A percentile compares a stretch with the other conserved stretches of the same genome.
These are phyloP conservation scores for Extremus antarcticus DNA, from an alignment of 495 filamentous ascomycete genomes.

Conservation along the genomic window DNA sequence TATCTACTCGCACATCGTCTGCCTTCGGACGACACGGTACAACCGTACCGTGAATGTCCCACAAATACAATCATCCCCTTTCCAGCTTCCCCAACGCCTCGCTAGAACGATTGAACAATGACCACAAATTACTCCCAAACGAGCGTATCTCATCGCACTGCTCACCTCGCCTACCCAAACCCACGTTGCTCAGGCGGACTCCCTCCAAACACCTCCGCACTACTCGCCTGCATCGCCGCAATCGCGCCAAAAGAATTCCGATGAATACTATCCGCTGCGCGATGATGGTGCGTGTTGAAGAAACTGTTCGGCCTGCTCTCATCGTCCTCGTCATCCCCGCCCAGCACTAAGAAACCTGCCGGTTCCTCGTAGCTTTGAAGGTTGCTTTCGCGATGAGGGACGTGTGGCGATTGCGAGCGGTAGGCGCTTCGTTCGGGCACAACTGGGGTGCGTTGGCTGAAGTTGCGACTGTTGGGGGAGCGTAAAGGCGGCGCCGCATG, in stretches of 20 bases:
- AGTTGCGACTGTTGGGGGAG: background rate
- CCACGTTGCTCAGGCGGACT: background rate
- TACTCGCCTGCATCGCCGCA: slow-evolving; percentile 8
- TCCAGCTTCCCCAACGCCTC: no score
- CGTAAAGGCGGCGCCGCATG: background rate
- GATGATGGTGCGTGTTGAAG: slow-evolving; percentile 5
- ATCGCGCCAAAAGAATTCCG: slow-evolving; percentile 14
- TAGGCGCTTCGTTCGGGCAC: background rate
- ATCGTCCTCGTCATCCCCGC: slow-evolving; percentile 1
- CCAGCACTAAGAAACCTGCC: slow-evolving; percentile 1
- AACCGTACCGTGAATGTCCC: no score
- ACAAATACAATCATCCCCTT: no score
- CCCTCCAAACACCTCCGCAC: slow-evolving; percentile 14
- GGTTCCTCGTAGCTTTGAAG: background rate
- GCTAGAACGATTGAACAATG: no score
- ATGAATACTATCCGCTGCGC: slow-evolving; percentile 15
- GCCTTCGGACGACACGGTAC: no score
- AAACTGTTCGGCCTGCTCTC: slow-evolving; percentile 9
- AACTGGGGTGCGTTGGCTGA: background rate
- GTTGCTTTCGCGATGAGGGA: background rate
- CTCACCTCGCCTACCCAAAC: background rate
- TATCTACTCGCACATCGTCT: no score
- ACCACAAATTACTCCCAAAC: no score
- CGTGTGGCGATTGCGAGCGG: background rate
- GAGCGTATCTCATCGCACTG: no score